Conservation (phyloP, 2,329 filamentous ascomycete species). For the Trichoderma sp. region DNA sequence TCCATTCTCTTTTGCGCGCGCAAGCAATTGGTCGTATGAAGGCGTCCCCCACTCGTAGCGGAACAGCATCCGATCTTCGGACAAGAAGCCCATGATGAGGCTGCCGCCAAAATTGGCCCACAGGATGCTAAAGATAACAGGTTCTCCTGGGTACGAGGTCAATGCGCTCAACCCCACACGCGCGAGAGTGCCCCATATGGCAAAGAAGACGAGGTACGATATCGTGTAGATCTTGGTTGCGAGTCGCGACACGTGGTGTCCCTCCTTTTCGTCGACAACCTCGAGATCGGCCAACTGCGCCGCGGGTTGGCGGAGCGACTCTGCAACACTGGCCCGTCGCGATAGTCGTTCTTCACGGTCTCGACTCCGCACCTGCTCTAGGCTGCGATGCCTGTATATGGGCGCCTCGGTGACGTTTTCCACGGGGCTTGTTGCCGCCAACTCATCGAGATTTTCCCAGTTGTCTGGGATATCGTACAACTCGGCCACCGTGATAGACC, state of each 20-base stretch:
- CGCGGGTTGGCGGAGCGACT: conserved; percentile 18
- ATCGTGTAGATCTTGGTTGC: conserved; percentile 65
- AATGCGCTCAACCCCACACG: conserved; percentile 76
- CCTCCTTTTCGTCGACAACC: conserved; percentile 8
- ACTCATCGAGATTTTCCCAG: conserved; percentile 45
- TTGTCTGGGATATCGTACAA: conserved; percentile 27
- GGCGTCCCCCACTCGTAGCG: conserved; percentile 59
- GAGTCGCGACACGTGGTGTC: conserved; percentile 42
- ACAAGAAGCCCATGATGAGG: conserved; percentile 79
- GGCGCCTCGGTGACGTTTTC: conserved; percentile 20
- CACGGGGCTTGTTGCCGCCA: conserved; percentile 33
- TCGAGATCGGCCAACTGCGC: neutral
- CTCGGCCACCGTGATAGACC: neutral
- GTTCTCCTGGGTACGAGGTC: conserved; percentile 74
- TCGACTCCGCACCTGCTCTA: conserved; percentile 20
- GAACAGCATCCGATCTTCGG: conserved; percentile 75
- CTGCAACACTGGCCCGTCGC: conserved; percentile 16
- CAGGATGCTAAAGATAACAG: conserved; percentile 68
- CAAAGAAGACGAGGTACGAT: conserved; percentile 81
- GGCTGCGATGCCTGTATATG: conserved; percentile 20
- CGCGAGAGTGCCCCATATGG: conserved; percentile 78
- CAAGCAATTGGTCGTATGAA: conserved; percentile 37
- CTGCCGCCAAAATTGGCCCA: conserved; percentile 89
- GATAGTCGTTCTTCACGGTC: conserved; percentile 17
- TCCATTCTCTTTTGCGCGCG: conserved; percentile 30